Evolutionary conservation across 805 yeast species (phyloP).

Genomic region (Kodamaea neixiangensis): DNA sequence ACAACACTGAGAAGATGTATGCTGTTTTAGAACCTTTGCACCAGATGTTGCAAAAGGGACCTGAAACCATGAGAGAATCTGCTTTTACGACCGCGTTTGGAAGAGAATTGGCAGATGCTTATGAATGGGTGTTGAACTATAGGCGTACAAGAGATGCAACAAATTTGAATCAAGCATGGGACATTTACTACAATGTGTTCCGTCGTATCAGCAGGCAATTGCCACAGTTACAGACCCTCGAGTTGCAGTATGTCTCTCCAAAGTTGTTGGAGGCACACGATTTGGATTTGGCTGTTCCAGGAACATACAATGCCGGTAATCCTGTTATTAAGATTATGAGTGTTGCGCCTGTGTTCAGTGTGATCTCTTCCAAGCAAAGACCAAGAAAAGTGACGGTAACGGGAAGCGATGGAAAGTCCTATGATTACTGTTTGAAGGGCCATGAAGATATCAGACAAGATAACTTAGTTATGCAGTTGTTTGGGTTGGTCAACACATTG

Average conservation of each 20-base stretch:
- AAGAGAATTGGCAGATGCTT: conserved; percentile 86
- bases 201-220: conserved; percentile 85
- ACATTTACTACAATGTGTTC: conserved; percentile 90
- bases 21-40: conserved; percentile 88
- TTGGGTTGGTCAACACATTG: conserved; percentile 91
- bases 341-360: conserved; percentile 82
- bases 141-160: conserved; percentile 83
- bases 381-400: conserved; percentile 80
- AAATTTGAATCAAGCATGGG: conserved; percentile 97
- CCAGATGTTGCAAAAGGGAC: conserved; percentile 78
- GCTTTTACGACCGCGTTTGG: conserved; percentile 94
- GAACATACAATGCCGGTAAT: conserved; percentile 85
- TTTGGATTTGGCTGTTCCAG: conserved; percentile 89
- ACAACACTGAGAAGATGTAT: conserved; percentile 92
- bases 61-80: conserved; percentile 89
- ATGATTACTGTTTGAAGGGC: conserved; percentile 82
- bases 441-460: conserved; percentile 99
- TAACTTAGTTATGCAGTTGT: conserved; percentile 94
- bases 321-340: conserved; percentile 69
- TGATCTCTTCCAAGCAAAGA: conserved; percentile 92
- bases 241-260: conserved; percentile 92
- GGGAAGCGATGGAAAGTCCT: conserved; percentile 92
- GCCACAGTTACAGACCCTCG: conserved; percentile 83
- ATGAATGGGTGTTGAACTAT: conserved; percentile 88
- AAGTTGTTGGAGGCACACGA: conserved; percentile 75